Evolutionary conservation across 2,329 filamentous ascomycete species (phyloP), one percentile per base, ranked within the genome.

Genomic region (Fusarium goolgardi): DNA sequence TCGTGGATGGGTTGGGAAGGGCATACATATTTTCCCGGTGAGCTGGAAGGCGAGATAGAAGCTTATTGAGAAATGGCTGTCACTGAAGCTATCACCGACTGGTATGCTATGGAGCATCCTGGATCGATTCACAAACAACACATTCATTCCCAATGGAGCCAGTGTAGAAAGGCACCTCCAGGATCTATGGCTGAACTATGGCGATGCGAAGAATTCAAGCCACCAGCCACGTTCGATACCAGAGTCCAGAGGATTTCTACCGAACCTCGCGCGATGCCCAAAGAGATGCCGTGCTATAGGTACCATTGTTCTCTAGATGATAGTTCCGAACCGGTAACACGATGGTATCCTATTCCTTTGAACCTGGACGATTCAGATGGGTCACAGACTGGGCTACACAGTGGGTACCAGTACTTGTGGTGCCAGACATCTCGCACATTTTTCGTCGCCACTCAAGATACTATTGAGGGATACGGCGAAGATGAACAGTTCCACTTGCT

Each of bases 21-120:
- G 5, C 6, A 2, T 2, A 20, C 3, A 2, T 1, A 3, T 4
- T 23, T 47, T 0, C 29, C 44, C 2, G 2, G 0, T 1, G 44
- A 34, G 23, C 23, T 18, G 3, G 3, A 47, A 47, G 21, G 15
- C 8, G 44, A 34, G 18, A 16, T 7, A 16, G n/a, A 12, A 2
- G 20, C 3, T 21, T 20, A 13, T 20, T 12, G 3, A 0, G 29
- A 23, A 6, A 3, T 2, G 2, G 44, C 29, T 2, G 32, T 47
- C 20, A 47, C 44, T 1, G 20, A 47, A 23, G 20, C 29, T 23
- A 9, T 47, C 4, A 23, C 20, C 2, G 45, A 47, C 6, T 47
- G 45, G 45, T 47, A 47, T 9, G 20, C 20, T 2, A 47, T 32
- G 18, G 20, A 47, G 2, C 2, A n/a, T 23, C 45, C 45, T 8